Evolutionary conservation across 257 asterid species (phyloP), one percentile per base, ranked within the genome.

Genomic region (Solanum ossicruentum): DNA sequence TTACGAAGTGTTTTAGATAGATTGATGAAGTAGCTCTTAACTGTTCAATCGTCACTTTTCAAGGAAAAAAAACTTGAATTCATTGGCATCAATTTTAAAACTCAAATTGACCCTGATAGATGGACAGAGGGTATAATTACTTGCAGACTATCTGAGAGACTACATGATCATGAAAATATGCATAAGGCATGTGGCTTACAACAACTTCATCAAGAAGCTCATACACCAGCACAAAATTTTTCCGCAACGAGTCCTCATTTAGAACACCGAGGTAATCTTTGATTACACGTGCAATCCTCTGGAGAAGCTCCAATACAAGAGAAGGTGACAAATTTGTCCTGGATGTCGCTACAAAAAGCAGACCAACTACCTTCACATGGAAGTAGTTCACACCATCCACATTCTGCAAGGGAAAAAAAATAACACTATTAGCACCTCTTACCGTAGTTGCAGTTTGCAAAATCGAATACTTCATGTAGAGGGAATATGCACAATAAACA

Each of bases 191-290:
- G 67, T n/a, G 82, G 92, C 98, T 93, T 91, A 97, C 99, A 54
- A 97, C 90, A 58, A 97, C 98, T 93, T 97, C 99, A 89, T 97
- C 99, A 84, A 95, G 98, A 83, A 97, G 93, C 94, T 97, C 99
- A 78, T 97, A 97, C 58, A 95, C 99, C 36, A 97, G 99, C 82
- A 97, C 99, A 92, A 97, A 95, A 82, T 97, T 95, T 89, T 97
- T 97, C 10, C 99, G 91, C 80, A 97, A 86, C 1, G 99, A 95
- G 86, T 97, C 99, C 89, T 97, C 99, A 88, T 85, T 97, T 39
- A 97, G 98, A 88, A 97, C 91, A 71, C 99, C 99, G 72, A 97
- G 98, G 89, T 97, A 97, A 90, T 97, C 99, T 91, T 97, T 97
- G 91, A 91, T 92, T 86, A 93, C 99, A 13, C 98, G 98, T 43